phyloP scores from a whole-genome alignment of 768 basidiomycete genomes.

The Agrocybe chaxingu region DNA sequence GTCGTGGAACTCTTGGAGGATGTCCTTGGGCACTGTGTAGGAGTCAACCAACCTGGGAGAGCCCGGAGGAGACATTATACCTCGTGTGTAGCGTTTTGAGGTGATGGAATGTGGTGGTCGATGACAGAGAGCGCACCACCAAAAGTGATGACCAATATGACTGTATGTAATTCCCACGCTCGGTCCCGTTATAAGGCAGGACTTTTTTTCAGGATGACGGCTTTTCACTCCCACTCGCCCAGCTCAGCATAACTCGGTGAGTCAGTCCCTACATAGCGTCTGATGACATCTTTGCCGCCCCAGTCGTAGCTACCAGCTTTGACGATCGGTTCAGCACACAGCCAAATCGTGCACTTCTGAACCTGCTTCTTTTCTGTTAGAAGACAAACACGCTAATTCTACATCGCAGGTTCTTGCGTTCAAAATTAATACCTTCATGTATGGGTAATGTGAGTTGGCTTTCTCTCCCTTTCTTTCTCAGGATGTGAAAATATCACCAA shows the following conservation, averaged over 20 bases:
- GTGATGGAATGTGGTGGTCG: constrained; percentile 19
- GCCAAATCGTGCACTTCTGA: constrained; percentile 72
- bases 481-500: constrained; percentile 48
- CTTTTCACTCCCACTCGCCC: constrained; percentile 3
- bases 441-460: constrained; percentile 12
- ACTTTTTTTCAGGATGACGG: constrained; percentile 16
- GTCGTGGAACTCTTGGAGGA: constrained; percentile 90
- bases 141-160: constrained; percentile 27
- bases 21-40: constrained; percentile 89
- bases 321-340: constrained; percentile 68
- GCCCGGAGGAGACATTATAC: constrained; percentile 55
- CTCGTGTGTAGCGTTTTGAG: constrained; percentile 21
- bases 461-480: constrained; percentile 11
- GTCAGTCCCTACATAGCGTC: constrained; percentile 8
- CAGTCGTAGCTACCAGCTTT: constrained; percentile 64
- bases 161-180: constrained; percentile 29
- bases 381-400: too few relatives aligned
- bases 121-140: constrained; percentile 15
- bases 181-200: constrained; percentile 5
- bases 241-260: constrained; percentile 14
- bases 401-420: too few relatives aligned
- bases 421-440: too few relatives aligned
- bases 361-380: constrained; percentile 1
- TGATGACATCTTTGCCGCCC: constrained; percentile 76
- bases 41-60: constrained; percentile 82